A percentile compares a stretch with the other conserved stretches of the same genome.
These are phyloP conservation scores for Neurospora crassa DNA, from an alignment of 2,329 filamentous ascomycete genomes.

Conservation along the genomic window DNA sequence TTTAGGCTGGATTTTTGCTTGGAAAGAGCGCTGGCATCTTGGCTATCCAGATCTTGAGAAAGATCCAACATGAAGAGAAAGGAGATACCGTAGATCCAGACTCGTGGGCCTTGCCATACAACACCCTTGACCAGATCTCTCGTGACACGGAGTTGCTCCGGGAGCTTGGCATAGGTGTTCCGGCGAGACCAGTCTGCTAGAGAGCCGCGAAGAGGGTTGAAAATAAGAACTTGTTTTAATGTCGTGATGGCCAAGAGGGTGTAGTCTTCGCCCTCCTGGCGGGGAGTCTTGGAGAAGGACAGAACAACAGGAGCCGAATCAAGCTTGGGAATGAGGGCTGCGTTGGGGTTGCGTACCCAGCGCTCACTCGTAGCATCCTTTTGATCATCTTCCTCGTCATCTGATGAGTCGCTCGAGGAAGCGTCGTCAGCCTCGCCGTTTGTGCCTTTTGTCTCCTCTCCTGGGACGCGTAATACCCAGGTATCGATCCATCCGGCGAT, in stretches of 20 bases:
- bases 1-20: constrained; percentile 33
- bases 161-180: constrained; percentile 69
- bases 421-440: constrained; percentile 25
- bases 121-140: constrained; percentile 75
- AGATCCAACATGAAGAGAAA: constrained; percentile 94
- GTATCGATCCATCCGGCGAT: constrained; percentile 79
- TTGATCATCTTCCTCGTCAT: constrained; percentile 21
- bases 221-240: constrained; percentile 60
- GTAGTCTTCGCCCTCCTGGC: constrained; percentile 33
- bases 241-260: constrained; percentile 44
- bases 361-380: constrained; percentile 41
- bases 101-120: constrained; percentile 68
- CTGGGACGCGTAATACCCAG: constrained; percentile 60
- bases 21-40: constrained; percentile 20
- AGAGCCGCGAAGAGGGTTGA: constrained; percentile 67
- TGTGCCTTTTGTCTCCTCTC: constrained; percentile 28
- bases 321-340: constrained; percentile 59
- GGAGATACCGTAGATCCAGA: constrained; percentile 80
- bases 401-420: constrained; percentile 16
- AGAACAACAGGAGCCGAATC: constrained; percentile 55
- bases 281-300: constrained; percentile 51
- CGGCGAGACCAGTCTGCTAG: constrained; percentile 79
- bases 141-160: constrained; percentile 61
- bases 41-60: constrained; percentile 51
- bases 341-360: constrained; percentile 68